These are phyloP conservation scores for Cladosporium sp. DNA, from an alignment of 2,329 filamentous ascomycete species.

Conservation along the genomic window DNA sequence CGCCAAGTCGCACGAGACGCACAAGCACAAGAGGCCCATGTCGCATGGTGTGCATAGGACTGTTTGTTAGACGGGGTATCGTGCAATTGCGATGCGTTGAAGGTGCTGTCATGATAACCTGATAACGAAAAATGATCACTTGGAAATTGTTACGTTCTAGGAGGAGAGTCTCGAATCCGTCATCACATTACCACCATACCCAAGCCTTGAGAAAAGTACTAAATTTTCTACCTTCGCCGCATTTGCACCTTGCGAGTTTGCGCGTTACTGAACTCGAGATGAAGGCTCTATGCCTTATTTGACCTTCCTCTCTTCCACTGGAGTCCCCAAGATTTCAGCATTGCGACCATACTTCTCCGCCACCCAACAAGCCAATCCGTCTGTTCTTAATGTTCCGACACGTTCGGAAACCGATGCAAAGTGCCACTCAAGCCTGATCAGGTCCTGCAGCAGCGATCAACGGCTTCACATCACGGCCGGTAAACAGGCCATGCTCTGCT, in stretches of 20 bases:
- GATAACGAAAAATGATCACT: background rate
- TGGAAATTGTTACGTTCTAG: background rate
- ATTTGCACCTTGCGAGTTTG: background rate
- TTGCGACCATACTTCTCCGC: background rate
- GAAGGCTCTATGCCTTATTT: background rate
- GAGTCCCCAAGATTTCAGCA: background rate
- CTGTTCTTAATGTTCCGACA: no score
- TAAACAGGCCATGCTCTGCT: no score
- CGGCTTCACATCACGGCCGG: no score
- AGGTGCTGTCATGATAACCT: background rate
- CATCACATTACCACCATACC: background rate
- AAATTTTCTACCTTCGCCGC: background rate
- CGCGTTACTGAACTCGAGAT: background rate
- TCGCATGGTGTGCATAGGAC: constrained; percentile 50
- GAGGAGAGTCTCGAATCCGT: no score
- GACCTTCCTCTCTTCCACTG: background rate
- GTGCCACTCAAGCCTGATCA: no score
- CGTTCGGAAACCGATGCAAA: no score
- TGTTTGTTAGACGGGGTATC: constrained; percentile 45
- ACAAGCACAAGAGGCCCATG: constrained; percentile 51
- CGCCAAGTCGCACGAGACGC: constrained; percentile 43
- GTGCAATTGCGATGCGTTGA: background rate
- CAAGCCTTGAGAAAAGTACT: background rate
- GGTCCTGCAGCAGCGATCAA: no score
- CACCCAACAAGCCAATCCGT: no score